Evolutionary conservation across 2,329 filamentous ascomycete species (phyloP), one percentile per base, ranked within the genome.

Genomic region (Aspergillus aculeatus): DNA sequence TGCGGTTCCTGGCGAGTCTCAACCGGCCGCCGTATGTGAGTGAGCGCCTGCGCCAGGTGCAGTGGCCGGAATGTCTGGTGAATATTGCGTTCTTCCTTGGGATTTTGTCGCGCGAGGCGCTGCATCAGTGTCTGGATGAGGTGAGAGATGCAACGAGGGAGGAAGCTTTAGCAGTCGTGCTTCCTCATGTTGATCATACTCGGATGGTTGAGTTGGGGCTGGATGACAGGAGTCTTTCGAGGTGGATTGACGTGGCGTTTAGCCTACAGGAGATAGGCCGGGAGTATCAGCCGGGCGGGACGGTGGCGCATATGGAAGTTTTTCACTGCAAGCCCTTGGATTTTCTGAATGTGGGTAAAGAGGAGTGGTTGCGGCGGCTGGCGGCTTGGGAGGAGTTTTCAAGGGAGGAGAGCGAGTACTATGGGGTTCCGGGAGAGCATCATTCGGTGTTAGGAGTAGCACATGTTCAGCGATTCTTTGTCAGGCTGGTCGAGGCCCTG

Each of bases 21-120:
- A 80, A 84, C 65, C 75, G 81, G 4, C 81, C 81, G 1, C 82
- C 81, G 3, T 76, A 80, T 59, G 81, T 83, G 68, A 80, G 79
- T 58, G 47, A 47, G 0, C 70, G 77, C 56, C 78, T 82, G 76
- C 68, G 71, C 2, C 62, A 77, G 61, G 70, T 81, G 23, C 60
- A 71, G 61, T 80, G 75, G 73, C 72, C 69, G 55, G 62, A 64
- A 32, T 77, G 75, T 51, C 65, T 81, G 5, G 56, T 81, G 0
- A 73, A 81, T 59, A 67, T 82, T 1, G 61, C 69, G 0, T 71
- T 75, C 47, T 82, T 82, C 61, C 64, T 80, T 2, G 74, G 65
- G 2, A 64, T 83, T 5, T 70, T 78, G 2, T 63, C 66, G n/a
- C 47, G 19, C 0, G 24, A 49, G 1, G 32, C 47, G 5, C 24